phyloP scores from a whole-genome alignment of 2,329 filamentous ascomycete genomes.

The Clonostachys chloroleuca region DNA sequence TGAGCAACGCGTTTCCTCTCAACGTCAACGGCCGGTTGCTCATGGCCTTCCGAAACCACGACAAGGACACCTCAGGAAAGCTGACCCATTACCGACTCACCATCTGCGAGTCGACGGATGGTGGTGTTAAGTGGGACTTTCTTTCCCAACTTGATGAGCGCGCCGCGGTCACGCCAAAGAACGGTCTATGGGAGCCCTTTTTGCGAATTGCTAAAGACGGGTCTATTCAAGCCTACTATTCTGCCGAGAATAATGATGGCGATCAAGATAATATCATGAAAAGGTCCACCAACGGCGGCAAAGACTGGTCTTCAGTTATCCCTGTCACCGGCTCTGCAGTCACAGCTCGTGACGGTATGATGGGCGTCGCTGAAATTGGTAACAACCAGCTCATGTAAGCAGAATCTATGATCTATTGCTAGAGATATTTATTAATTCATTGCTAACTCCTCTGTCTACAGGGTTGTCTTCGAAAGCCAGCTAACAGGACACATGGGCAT shows the following conservation, averaged over 20 bases:
- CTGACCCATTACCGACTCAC: constrained; percentile 33
- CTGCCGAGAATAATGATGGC: constrained; percentile 24
- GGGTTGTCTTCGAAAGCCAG: constrained; percentile 35
- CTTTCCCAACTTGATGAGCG: constrained; percentile 19
- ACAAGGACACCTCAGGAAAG: constrained; percentile 9
- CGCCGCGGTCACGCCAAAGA: constrained; percentile 7
- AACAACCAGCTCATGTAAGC: constrained; percentile 23
- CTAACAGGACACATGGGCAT: constrained; percentile 25
- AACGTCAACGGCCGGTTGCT: constrained; percentile 27
- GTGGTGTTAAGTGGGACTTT: constrained; percentile 28
- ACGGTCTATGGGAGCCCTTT: constrained; percentile 41
- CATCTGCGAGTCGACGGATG: constrained; percentile 32
- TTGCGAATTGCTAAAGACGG: constrained; percentile 29
- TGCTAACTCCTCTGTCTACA: not conserved
- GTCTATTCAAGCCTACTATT: constrained; percentile 36
- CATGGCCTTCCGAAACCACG: constrained; percentile 29
- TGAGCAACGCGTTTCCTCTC: constrained; percentile 25
- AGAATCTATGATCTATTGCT: not conserved
- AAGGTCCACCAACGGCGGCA: constrained; percentile 29
- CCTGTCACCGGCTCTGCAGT: constrained; percentile 25
- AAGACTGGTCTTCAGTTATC: constrained; percentile 23
- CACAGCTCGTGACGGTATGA: constrained; percentile 36
- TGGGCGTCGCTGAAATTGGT: constrained; percentile 28
- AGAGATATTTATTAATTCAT: not conserved
- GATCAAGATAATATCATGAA: constrained; percentile 37